phyloP scores from a whole-genome alignment of 2,329 filamentous ascomycete genomes.

The Talaromyces pinophilus region DNA sequence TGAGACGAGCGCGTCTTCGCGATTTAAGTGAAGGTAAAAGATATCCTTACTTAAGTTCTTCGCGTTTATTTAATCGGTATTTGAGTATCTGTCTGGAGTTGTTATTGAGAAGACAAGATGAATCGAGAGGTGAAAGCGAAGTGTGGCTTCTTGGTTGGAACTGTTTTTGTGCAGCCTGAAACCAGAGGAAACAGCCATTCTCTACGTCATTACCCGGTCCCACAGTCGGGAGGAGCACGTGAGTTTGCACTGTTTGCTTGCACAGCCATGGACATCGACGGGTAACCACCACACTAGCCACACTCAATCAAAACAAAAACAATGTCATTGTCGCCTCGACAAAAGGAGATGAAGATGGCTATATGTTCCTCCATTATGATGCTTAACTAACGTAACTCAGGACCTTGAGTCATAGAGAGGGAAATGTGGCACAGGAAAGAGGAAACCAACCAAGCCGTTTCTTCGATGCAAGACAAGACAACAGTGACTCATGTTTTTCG shows the following conservation, averaged over 20 bases:
- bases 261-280: neutral
- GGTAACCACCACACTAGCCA: neutral
- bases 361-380: neutral
- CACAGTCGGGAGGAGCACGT: conserved; percentile 10
- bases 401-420: neutral
- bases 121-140: neutral
- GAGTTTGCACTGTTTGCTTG: conserved; percentile 20
- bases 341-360: neutral
- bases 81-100: neutral
- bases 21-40: neutral
- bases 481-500: neutral
- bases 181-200: conserved; percentile 1
- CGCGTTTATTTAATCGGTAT: neutral
- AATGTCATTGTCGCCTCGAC: neutral
- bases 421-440: neutral
- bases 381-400: neutral
- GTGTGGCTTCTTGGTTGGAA: conserved; percentile 17
- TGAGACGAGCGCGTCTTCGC: neutral
- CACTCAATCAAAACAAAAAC: conserved; percentile 7
- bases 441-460: neutral
- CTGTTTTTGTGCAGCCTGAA: conserved; percentile 22
- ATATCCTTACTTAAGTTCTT: neutral
- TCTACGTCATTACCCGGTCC: conserved; percentile 21
- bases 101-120: neutral
- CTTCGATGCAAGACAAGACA: neutral